A percentile compares a stretch with the other conserved stretches of the same genome.
These are phyloP conservation scores for Cutaneotrichosporon mucoides DNA, from an alignment of 1,284 basidiomycete species.

Conservation along the genomic window DNA sequence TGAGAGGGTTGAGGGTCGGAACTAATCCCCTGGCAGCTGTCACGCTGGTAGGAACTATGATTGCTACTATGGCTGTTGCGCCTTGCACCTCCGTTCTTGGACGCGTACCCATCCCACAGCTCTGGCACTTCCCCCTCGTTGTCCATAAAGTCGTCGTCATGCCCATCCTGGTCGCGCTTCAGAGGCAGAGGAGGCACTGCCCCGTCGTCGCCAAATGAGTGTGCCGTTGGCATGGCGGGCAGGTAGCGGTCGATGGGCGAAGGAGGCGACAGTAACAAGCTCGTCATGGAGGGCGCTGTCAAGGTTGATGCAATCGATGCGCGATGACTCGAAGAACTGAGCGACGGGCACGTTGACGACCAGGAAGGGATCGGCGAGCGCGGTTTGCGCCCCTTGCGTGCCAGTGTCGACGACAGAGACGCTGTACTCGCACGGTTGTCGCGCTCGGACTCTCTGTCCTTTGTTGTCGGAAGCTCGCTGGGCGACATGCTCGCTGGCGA, in stretches of 20 bases:
- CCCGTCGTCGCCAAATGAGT: background rate
- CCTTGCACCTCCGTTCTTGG: background rate
- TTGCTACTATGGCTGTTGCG: background rate
- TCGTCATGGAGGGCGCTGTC: slow-evolving; percentile 20
- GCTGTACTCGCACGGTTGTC: background rate
- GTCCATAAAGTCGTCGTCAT: background rate
- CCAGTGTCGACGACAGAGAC: background rate
- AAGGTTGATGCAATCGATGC: slow-evolving; percentile 20
- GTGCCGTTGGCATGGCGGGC: slow-evolving; percentile 1
- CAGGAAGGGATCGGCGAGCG: slow-evolving; percentile 19
- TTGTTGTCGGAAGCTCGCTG: background rate
- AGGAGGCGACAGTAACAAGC: slow-evolving; percentile 16
- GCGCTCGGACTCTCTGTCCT: background rate
- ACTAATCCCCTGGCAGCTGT: background rate
- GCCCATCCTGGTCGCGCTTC: background rate
- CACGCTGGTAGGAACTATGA: background rate
- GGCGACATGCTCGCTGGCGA: background rate
- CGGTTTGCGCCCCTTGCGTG: slow-evolving; percentile 13
- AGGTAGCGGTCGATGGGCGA: slow-evolving; percentile 11
- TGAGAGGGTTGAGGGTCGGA: background rate
- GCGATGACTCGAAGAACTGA: slow-evolving; percentile 18
- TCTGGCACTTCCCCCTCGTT: background rate
- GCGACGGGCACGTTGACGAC: slow-evolving; percentile 20
- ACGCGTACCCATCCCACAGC: background rate
- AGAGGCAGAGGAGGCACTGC: background rate